These are phyloP conservation scores for Lactuca sativa DNA, from an alignment of 129 eudicot genomes.

Conservation along the genomic window DNA sequence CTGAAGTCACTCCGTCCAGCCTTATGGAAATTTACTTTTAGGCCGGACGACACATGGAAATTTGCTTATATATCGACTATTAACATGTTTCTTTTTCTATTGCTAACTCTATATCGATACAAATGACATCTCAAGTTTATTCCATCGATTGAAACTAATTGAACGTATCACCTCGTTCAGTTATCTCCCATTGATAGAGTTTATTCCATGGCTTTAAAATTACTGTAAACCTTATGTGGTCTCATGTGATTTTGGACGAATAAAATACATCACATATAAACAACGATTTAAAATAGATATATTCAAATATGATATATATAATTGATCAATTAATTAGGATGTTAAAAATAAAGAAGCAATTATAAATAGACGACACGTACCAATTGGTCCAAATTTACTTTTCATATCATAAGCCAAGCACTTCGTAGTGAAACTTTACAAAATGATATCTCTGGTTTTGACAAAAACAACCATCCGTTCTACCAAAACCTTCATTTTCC, in stretches of 20 bases:
- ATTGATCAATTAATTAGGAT: not conserved
- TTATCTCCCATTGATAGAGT: no score
- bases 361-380: slow-evolving; percentile 20
- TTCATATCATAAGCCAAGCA: slow-evolving; percentile 18
- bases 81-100: no score
- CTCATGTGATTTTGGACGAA: slow-evolving; percentile 16
- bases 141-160: no score
- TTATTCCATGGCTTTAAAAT: no score
- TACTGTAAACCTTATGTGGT: not conserved
- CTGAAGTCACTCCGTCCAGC: no score
- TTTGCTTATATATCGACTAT: no score
- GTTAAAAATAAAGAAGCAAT: not conserved
- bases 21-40: no score
- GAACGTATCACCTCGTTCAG: no score
- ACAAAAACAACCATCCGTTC: slow-evolving; percentile 10
- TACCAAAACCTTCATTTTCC: slow-evolving; percentile 35
- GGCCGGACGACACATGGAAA: no score
- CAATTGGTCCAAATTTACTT: slow-evolving; percentile 16
- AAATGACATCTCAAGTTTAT: no score
- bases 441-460: slow-evolving; percentile 37
- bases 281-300: slow-evolving; percentile 5
- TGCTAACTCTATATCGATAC: no score
- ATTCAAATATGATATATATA: not conserved
- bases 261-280: not conserved
- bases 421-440: slow-evolving; percentile 33